A percentile compares a stretch with the other conserved stretches of the same genome.
These are phyloP conservation scores for Akanthomyces muscarius DNA, from an alignment of 2,329 filamentous ascomycete genomes.

Conservation along the genomic window DNA sequence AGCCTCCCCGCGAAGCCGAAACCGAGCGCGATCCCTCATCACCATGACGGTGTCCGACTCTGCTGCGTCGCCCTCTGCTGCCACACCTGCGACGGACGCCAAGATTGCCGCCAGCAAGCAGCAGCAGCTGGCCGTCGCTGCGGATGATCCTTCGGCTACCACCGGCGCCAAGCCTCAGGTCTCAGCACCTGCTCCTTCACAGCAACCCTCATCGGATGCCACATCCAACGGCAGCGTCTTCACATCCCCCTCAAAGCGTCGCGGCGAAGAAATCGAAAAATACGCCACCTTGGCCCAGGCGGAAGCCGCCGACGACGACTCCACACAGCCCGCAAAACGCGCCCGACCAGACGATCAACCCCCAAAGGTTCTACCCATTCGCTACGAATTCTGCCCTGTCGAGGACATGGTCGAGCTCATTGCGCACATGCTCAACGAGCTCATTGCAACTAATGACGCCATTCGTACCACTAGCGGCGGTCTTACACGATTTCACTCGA, in stretches of 20 bases:
- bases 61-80: not conserved
- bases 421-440: constrained; percentile 89
- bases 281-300: not conserved
- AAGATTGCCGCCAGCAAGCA: not conserved
- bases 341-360: constrained; percentile 46
- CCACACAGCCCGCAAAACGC: constrained; percentile 45
- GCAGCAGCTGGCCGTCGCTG: not conserved
- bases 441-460: constrained; percentile 92
- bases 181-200: not conserved
- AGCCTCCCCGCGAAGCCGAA: not conserved
- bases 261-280: constrained; percentile 2
- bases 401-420: constrained; percentile 89
- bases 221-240: constrained; percentile 2
- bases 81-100: not conserved
- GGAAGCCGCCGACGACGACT: constrained; percentile 17
- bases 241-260: constrained; percentile 11
- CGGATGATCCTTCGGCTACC: not conserved
- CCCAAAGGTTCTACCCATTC: constrained; percentile 60
- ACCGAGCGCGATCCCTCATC: not conserved
- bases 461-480: constrained; percentile 69
- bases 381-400: constrained; percentile 77
- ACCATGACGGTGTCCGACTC: not conserved
- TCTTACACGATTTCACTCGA: constrained; percentile 90
- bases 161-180: not conserved
- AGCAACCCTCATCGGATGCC: not conserved